Conservation (phyloP, 2,329 filamentous ascomycete genomes). For the Microsporum canis region DNA sequence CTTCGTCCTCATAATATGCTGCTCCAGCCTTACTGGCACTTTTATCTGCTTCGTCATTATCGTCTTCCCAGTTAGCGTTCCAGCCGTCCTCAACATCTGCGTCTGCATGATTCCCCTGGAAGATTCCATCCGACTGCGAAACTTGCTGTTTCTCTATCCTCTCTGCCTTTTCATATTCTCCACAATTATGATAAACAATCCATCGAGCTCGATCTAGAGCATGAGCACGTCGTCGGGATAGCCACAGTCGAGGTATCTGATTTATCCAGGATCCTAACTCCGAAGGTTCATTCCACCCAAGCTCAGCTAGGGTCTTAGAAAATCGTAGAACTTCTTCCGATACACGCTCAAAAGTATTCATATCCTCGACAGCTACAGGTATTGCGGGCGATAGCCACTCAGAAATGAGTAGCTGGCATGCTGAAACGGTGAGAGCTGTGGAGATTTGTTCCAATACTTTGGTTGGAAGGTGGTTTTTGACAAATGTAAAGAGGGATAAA, state of each 20-base stretch:
- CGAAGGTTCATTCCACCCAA: slow-evolving; percentile 50
- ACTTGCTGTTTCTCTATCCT: slow-evolving; percentile 74
- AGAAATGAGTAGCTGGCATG: slow-evolving; percentile 57
- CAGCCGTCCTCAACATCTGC: slow-evolving; percentile 69
- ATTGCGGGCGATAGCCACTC: slow-evolving; percentile 67
- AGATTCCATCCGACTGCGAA: slow-evolving; percentile 54
- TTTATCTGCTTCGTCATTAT: slow-evolving; percentile 45
- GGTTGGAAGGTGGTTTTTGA: slow-evolving; percentile 41
- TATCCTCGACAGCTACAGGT: slow-evolving; percentile 59
- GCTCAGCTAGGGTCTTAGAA: slow-evolving; percentile 48
- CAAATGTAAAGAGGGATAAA: slow-evolving; percentile 37
- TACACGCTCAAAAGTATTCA: slow-evolving; percentile 59
- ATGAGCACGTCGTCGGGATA: slow-evolving; percentile 68
- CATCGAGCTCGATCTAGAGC: slow-evolving; percentile 64
- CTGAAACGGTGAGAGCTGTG: slow-evolving; percentile 55
- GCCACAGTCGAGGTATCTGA: slow-evolving; percentile 71
- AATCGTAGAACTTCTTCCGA: slow-evolving; percentile 56
- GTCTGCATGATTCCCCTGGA: slow-evolving; percentile 44
- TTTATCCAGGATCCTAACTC: slow-evolving; percentile 69
- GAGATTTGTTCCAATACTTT: slow-evolving; percentile 47
- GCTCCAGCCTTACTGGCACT: slow-evolving; percentile 11
- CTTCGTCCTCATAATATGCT: slow-evolving; percentile 29
- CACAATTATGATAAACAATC: slow-evolving; percentile 56
- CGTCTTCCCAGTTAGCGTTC: slow-evolving; percentile 45
- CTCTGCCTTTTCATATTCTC: slow-evolving; percentile 60